phyloP scores from a whole-genome alignment of 1,139 yeast species.

The Hanseniaspora uvarum region DNA sequence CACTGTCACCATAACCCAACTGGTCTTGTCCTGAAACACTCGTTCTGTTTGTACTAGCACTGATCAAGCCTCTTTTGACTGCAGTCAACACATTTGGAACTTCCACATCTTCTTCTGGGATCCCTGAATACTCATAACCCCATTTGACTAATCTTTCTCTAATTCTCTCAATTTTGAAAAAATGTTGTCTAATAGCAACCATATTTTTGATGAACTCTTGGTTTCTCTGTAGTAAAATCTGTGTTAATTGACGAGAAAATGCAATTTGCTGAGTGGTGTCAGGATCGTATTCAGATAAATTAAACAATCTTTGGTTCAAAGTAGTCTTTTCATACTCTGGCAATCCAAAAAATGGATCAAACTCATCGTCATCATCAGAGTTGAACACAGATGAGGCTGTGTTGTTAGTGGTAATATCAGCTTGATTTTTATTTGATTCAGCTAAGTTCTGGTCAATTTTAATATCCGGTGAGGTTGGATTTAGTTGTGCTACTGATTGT shows the following conservation, averaged over 20 bases:
- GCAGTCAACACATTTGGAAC: slow-evolving; percentile 30
- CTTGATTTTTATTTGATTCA: not conserved
- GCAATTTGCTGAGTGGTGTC: slow-evolving; percentile 47
- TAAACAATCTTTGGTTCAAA: slow-evolving; percentile 25
- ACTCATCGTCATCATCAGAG: slow-evolving; percentile 27
- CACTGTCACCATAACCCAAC: slow-evolving; percentile 20
- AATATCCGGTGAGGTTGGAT: no score
- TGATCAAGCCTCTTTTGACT: slow-evolving; percentile 31
- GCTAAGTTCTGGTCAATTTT: slow-evolving; percentile 12
- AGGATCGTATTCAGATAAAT: slow-evolving; percentile 32
- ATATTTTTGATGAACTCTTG: slow-evolving; percentile 81
- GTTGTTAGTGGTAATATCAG: not conserved
- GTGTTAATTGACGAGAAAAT: slow-evolving; percentile 55
- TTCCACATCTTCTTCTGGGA: slow-evolving; percentile 38
- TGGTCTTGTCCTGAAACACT: slow-evolving; percentile 20
- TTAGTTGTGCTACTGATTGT: no score
- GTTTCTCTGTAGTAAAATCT: slow-evolving; percentile 71
- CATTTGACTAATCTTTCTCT: slow-evolving; percentile 61
- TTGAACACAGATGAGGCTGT: slow-evolving; percentile 5
- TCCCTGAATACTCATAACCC: slow-evolving; percentile 80
- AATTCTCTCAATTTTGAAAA: slow-evolving; percentile 67
- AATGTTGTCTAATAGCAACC: slow-evolving; percentile 57
- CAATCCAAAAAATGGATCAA: slow-evolving; percentile 56
- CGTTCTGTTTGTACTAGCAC: slow-evolving; percentile 29
- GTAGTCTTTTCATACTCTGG: slow-evolving; percentile 37